Percentiles rank a stretch among this genome's conserved stretches.
phyloP scores from a whole-genome alignment of 768 basidiomycete species.

The Trametes villosa region DNA sequence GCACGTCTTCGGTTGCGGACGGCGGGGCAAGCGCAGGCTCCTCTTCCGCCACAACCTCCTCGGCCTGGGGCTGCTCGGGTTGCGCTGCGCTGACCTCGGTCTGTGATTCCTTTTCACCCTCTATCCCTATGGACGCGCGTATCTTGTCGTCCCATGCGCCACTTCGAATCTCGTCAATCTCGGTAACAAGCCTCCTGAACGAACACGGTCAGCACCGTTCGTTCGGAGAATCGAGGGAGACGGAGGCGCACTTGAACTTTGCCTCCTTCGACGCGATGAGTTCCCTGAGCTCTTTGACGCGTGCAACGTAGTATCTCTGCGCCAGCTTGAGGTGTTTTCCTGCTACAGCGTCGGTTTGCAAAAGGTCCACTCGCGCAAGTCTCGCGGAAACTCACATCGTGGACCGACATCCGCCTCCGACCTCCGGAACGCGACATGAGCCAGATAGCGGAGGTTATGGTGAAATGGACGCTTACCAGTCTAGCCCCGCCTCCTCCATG shows the following conservation, averaged over 20 bases:
- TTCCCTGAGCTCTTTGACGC: conserved; percentile 72
- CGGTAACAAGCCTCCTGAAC: conserved; percentile 67
- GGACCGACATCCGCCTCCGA: conserved; percentile 55
- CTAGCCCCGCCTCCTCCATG: conserved; percentile 68
- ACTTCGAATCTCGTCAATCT: conserved; percentile 77
- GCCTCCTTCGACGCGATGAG: conserved; percentile 74
- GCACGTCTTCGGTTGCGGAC: background rate
- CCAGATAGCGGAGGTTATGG: conserved; percentile 3
- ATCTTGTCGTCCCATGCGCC: conserved; percentile 68
- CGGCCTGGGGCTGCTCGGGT: background rate
- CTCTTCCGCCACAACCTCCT: background rate
- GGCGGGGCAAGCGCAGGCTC: background rate
- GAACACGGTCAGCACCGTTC: too few species aligned
- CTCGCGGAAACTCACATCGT: conserved; percentile 45
- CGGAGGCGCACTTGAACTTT: conserved; percentile 71
- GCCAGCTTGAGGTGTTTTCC: conserved; percentile 70
- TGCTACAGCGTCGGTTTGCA: conserved; percentile 46
- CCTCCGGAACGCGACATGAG: conserved; percentile 25
- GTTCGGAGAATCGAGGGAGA: background rate
- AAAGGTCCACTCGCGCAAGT: background rate
- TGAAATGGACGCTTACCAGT: conserved; percentile 50
- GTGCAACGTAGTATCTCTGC: conserved; percentile 69
- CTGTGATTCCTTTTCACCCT: background rate
- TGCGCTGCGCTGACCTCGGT: background rate
- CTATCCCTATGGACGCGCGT: conserved; percentile 22